These are phyloP conservation scores for Tetracladium maxilliforme DNA, from an alignment of 2,329 filamentous ascomycete species.

Conservation along the genomic window DNA sequence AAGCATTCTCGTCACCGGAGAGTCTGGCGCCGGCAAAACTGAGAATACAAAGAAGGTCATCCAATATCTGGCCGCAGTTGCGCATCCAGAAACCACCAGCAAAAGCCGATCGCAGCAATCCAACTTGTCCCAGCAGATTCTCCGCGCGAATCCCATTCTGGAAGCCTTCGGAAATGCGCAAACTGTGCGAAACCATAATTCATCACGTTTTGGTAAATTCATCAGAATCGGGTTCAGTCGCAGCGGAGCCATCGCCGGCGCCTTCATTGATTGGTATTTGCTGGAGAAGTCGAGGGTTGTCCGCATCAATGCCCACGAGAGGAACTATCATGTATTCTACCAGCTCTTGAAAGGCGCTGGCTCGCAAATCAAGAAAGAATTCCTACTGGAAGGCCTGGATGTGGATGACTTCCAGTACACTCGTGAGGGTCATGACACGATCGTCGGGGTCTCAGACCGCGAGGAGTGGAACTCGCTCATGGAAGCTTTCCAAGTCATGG, in stretches of 20 bases:
- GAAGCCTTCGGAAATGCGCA: conserved; percentile 98
- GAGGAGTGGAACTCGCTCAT: conserved; percentile 84
- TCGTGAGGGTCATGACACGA: conserved; percentile 78
- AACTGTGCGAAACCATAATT: conserved; percentile 96
- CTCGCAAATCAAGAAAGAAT: conserved; percentile 53
- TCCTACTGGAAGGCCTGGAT: conserved; percentile 60
- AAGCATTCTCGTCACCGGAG: conserved; percentile 93
- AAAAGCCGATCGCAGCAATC: conserved; percentile 48
- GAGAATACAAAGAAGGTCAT: conserved; percentile 99
- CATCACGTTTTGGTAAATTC: conserved; percentile 95
- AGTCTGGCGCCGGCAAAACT: conserved; percentile 95
- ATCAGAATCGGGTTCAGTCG: conserved; percentile 92
- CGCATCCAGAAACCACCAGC: conserved; percentile 61
- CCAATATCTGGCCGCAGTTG: conserved; percentile 91
- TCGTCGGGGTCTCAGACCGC: conserved; percentile 75
- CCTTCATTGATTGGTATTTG: conserved; percentile 97
- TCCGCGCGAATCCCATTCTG: conserved; percentile 90
- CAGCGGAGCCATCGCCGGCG: conserved; percentile 79
- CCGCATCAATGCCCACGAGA: conserved; percentile 70
- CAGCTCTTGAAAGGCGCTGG: conserved; percentile 82
- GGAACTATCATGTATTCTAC: conserved; percentile 97
- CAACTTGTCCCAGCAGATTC: conserved; percentile 88
- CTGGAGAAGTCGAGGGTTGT: conserved; percentile 97
- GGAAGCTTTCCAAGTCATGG: conserved; percentile 91
- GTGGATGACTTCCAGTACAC: conserved; percentile 89